Base-by-base conservation (phyloP, 345 rosid species). In the Euclidium syriacum region DNA sequence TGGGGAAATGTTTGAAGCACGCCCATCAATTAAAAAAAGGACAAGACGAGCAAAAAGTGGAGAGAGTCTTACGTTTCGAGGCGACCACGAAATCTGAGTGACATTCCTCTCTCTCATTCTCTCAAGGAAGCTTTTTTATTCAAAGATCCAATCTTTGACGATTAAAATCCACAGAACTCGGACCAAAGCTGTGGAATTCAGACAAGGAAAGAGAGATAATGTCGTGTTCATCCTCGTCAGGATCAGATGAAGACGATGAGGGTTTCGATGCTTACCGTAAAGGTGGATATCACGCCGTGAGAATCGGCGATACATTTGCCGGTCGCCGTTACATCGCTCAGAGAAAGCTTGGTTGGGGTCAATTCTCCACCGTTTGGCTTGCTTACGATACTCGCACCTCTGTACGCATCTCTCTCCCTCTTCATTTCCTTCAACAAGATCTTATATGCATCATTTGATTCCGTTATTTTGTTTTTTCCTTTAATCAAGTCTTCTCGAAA, bases 291-390 rank as follows among this genome's bases (percentile, higher is more conserved):
- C 99, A 95, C 58, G 99, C 99, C 19, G 99, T 95, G 10, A 78
- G 99, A 67, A 62, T 85, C 69, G 95, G 95, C 43, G 97, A 95
- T 72, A 95, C 74, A 41, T 95, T 95, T 52, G 65, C 82, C 35
- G 84, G 79, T 12, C 95, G 97, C 32, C 90, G 99, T 25, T 90
- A 88, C 72, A 77, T 90, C 40, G 92, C 96, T 29, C 99, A 95
- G 74, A 75, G 95, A 79, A 90, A 95, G 79, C 92, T 95, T 10
- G 99, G 99, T 5, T 95, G 99, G 99, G 99, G 99, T 9, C 84
- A 95, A 80, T 95, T 95, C 79, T 95, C 99, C 19, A 95, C 95
- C 55, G 99, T 95, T 20, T 95, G 97, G 99, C 99, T 95, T 65
- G 96, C 99, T 55, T 90, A 83, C 70, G 99, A 90, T 56, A 86